These are phyloP conservation scores for Colletotrichum falcatum DNA, from an alignment of 2,329 filamentous ascomycete species.

Conservation along the genomic window DNA sequence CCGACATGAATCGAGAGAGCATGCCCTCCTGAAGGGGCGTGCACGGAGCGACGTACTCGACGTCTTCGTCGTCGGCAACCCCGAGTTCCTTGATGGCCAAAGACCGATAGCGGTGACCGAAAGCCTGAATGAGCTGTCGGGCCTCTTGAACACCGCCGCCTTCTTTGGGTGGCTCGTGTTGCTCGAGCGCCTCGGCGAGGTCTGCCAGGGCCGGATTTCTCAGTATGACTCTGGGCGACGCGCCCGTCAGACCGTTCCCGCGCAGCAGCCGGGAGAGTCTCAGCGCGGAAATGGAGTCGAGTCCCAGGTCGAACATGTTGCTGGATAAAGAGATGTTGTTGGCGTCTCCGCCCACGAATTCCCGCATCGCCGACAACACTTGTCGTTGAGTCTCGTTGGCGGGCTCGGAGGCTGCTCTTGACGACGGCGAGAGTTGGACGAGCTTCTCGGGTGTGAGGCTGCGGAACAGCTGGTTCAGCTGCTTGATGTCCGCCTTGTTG, in stretches of 20 bases:
- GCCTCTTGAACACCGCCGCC: constrained; percentile 56
- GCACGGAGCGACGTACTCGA: constrained; percentile 84
- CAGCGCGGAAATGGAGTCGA: constrained; percentile 89
- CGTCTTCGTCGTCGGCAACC: constrained; percentile 50
- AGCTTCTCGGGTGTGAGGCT: constrained; percentile 70
- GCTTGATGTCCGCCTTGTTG: constrained; percentile 86
- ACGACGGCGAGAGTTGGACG: constrained; percentile 61
- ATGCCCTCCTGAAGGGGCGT: constrained; percentile 90
- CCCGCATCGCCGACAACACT: constrained; percentile 66
- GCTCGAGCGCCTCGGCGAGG: constrained; percentile 55
- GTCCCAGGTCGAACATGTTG: constrained; percentile 85
- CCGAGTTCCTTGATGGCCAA: constrained; percentile 58
- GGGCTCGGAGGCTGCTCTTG: constrained; percentile 42
- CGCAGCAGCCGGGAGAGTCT: constrained; percentile 75
- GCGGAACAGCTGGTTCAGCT: constrained; percentile 74
- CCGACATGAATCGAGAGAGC: constrained; percentile 74
- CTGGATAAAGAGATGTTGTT: constrained; percentile 63
- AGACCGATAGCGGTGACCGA: constrained; percentile 70
- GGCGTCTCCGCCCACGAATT: constrained; percentile 61
- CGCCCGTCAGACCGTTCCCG: constrained; percentile 68
- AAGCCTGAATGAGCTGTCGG: constrained; percentile 72
- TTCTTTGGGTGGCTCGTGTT: constrained; percentile 36
- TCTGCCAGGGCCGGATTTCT: constrained; percentile 66
- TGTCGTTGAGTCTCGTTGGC: constrained; percentile 54
- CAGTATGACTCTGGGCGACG: constrained; percentile 76